Percentiles rank a stretch among this genome's conserved stretches.
Evolutionary conservation across 164 flowering plant species (phyloP).

Genomic region (Tetrastigma voinierianum): DNA sequence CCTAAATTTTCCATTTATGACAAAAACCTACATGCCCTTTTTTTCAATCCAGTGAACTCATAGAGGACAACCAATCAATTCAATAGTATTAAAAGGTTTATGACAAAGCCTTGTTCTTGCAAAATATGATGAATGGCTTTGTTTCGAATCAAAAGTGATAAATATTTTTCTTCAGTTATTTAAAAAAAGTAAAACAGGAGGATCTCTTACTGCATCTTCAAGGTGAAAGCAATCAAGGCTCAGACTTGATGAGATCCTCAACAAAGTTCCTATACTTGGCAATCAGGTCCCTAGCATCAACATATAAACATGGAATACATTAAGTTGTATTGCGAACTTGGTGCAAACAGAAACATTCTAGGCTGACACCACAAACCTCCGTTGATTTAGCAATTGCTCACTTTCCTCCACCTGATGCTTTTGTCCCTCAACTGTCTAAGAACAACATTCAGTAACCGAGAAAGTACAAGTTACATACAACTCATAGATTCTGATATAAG

Average conservation of each 20-base stretch:
- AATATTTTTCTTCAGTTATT: not conserved
- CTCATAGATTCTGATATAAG: too few species aligned
- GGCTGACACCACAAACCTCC: conserved; percentile 41
- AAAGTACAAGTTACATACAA: not conserved
- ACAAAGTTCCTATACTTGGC: conserved; percentile 57
- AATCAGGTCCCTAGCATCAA: conserved; percentile 64
- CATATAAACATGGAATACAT: not conserved
- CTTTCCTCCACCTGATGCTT: conserved; percentile 73
- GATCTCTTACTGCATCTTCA: conserved; percentile 8
- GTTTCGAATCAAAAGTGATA: not conserved
- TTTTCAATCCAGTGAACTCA: not conserved
- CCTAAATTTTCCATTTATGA: too few species aligned
- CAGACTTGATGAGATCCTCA: conserved; percentile 64
- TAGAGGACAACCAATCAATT: not conserved
- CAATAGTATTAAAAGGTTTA: too few species aligned
- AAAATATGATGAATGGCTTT: not conserved
- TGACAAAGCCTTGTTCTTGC: not conserved
- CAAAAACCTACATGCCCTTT: not conserved
- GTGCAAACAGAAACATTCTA: not conserved
- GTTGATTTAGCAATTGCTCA: conserved; percentile 65
- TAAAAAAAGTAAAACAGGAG: not conserved
- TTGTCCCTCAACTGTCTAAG: conserved; percentile 87
- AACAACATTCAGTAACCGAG: conserved; percentile 2
- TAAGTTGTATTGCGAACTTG: not conserved
- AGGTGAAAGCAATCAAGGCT: conserved; percentile 29